These are phyloP conservation scores for Russula sp. DNA, from an alignment of 768 basidiomycete genomes.

Conservation along the genomic window DNA sequence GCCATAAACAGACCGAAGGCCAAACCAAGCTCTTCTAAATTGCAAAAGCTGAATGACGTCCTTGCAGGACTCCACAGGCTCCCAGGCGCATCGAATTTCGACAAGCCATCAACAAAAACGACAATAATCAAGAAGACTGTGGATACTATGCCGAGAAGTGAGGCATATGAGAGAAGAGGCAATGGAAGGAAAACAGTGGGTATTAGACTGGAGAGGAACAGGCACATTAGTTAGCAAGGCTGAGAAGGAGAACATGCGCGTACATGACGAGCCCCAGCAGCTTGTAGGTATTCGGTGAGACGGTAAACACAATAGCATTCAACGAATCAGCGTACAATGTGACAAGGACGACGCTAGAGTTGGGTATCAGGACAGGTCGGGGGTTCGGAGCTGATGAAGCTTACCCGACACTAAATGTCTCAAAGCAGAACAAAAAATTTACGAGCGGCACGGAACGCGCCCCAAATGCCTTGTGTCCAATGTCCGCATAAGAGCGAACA, in stretches of 20 bases:
- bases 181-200: conserved; percentile 86
- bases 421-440: conserved; percentile 74
- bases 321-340: conserved; percentile 87
- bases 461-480: conserved; percentile 87
- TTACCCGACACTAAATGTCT: conserved; percentile 78
- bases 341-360: conserved; percentile 70
- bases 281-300: conserved; percentile 71
- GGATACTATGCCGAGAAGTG: conserved; percentile 78
- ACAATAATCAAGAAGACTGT: conserved; percentile 69
- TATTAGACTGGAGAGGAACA: conserved; percentile 47
- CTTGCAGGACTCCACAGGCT: conserved; percentile 70
- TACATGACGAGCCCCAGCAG: conserved; percentile 66
- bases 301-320: conserved; percentile 60
- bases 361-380: background rate
- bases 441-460: conserved; percentile 58
- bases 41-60: conserved; percentile 55
- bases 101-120: conserved; percentile 75
- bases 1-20: conserved; percentile 91
- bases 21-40: conserved; percentile 57
- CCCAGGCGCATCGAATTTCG: conserved; percentile 67
- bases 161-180: conserved; percentile 81
- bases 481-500: conserved; percentile 81
- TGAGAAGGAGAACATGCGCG: conserved; percentile 24
- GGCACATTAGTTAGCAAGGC: background rate
- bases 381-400: conserved; percentile 15